Evolutionary conservation across 2,329 filamentous ascomycete species (phyloP).

Genomic region (Cytospora paraplurivora): DNA sequence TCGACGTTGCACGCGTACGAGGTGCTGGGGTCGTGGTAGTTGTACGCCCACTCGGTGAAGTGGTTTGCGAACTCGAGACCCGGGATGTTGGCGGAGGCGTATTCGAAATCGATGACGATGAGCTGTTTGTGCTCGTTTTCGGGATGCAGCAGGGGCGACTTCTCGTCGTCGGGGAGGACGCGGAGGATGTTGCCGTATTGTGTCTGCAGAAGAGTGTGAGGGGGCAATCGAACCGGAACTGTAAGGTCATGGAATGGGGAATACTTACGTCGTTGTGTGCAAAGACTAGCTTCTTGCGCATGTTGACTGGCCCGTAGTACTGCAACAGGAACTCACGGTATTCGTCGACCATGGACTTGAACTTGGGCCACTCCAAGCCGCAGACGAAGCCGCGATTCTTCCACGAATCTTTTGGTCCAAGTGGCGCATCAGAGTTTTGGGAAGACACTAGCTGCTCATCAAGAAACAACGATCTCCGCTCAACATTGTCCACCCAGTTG

Average conservation of each 20-base stretch:
- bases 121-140: constrained; percentile 95
- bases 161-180: constrained; percentile 64
- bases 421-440: constrained; percentile 9
- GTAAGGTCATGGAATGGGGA: background rate
- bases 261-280: constrained; percentile 90
- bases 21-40: constrained; percentile 77
- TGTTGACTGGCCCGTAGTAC: constrained; percentile 65
- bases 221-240: background rate
- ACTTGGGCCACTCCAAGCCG: constrained; percentile 79
- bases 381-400: constrained; percentile 75
- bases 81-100: constrained; percentile 83
- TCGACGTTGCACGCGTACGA: constrained; percentile 69
- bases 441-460: constrained; percentile 48
- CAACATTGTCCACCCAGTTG: constrained; percentile 74
- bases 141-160: constrained; percentile 84
- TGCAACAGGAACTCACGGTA: constrained; percentile 76
- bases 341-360: constrained; percentile 72
- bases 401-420: constrained; percentile 54
- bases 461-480: constrained; percentile 58
- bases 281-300: constrained; percentile 81
- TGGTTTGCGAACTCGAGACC: constrained; percentile 96
- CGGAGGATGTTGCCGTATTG: constrained; percentile 98
- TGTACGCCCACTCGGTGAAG: constrained; percentile 98
- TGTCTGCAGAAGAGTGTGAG: constrained; percentile 57
- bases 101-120: constrained; percentile 97